phyloP scores from a whole-genome alignment of 169 alveolate genomes.

The Plasmodium coatneyi region DNA sequence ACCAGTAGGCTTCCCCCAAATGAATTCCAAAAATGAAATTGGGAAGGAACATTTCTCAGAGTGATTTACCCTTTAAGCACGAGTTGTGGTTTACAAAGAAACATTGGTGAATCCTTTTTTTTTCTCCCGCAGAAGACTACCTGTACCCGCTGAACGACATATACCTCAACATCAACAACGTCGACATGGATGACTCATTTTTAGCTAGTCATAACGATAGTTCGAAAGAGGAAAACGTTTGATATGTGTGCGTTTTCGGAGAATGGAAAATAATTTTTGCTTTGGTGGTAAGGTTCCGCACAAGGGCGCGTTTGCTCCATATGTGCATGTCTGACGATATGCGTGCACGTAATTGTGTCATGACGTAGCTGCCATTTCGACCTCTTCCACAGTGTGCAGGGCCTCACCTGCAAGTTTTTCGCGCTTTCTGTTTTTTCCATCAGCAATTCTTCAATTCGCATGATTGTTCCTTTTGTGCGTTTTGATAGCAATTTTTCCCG shows the following conservation, averaged over 20 bases:
- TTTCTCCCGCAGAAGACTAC: not conserved
- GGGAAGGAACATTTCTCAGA: not conserved
- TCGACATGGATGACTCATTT: slow-evolving; percentile 45
- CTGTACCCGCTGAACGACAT: slow-evolving; percentile 55
- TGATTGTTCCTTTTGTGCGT: not conserved
- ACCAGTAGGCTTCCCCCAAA: slow-evolving; percentile 6
- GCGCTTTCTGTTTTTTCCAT: not conserved
- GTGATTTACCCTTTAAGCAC: not conserved
- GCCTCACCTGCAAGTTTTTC: not conserved
- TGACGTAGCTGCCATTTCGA: not conserved
- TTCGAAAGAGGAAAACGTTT: slow-evolving; percentile 17
- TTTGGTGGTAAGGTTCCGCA: not conserved
- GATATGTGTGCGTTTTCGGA: not conserved
- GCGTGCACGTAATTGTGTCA: not conserved
- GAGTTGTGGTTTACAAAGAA: not conserved
- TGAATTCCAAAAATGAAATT: not conserved
- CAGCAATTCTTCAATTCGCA: not conserved
- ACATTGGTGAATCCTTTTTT: not conserved
- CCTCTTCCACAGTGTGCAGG: not conserved
- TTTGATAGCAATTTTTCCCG: not conserved
- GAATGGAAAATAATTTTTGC: not conserved
- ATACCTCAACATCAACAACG: slow-evolving; percentile 41
- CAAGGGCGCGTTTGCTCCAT: not conserved
- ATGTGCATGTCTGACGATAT: not conserved
- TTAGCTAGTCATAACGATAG: slow-evolving; percentile 21